Base-by-base conservation (phyloP, 2,329 filamentous ascomycete genomes). In the Ascochyta viciae-villosae region DNA sequence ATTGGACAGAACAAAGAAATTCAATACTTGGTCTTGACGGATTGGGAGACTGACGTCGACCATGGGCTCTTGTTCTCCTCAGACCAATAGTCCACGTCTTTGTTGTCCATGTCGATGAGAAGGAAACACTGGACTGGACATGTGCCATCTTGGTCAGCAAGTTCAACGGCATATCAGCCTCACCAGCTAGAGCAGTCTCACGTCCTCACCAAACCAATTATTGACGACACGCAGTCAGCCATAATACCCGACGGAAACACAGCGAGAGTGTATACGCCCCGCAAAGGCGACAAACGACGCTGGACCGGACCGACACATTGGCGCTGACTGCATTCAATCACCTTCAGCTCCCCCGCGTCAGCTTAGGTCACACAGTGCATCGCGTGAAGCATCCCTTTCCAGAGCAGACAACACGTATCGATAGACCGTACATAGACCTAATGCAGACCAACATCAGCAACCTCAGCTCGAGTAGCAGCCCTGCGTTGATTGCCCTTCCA, bases 251-350 rank as follows among this genome's bases (percentile, higher is more conserved):
- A 51, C 39, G 7, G 47, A 43, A 51, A 51, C 47, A 39, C 33
- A 50, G 33, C 24, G 31, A 33, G 35, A 26, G 27, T 15, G 38
- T 35, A 38, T 38, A 26, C n/a, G 42, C 42, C 37, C 37, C 42
- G 51, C 38, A 39, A n/a, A 23, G 6, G 43, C 26, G 38, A 33
- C 22, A 42, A 29, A 37, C 24, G 10, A 47, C 34, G 53, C 48
- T 51, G 48, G 42, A 39, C 23, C 47, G 53, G 53, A 56, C 47
- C 53, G 53, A 56, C 42, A 55, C 47, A 38, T 26, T 51, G 47
- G 47, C 48, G 53, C 53, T 56, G 50, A 56, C 53, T 50, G 47
- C 16, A 44, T 27, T 7, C 24, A 9, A 2, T 26, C 33, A 29
- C 10, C 39, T 38, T 43, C 31, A 45, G 53, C 53, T 50, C 19